Evolutionary conservation across 495 filamentous ascomycete genomes (phyloP).

Genomic region (Neurospora sp.): DNA sequence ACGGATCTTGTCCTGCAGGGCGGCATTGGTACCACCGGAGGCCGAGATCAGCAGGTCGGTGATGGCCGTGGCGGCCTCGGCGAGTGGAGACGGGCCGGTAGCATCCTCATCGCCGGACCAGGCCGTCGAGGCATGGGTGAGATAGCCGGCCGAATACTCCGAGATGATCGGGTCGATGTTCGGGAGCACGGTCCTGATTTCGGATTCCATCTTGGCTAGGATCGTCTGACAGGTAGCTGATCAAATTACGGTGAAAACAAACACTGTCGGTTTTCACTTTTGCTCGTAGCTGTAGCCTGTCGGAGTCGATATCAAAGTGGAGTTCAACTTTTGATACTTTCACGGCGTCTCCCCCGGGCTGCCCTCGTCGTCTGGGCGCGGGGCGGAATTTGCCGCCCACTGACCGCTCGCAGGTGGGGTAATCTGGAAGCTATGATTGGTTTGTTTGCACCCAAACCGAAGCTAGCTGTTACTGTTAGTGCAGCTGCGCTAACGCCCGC

Average conservation of each 20-base stretch:
- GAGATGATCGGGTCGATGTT: slow-evolving; percentile 82
- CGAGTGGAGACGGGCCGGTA: slow-evolving; percentile 57
- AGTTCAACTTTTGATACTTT: neutral
- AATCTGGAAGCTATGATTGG: neutral
- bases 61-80: slow-evolving; percentile 75
- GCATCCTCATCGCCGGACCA: slow-evolving; percentile 68
- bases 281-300: neutral
- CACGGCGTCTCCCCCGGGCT: neutral
- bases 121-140: slow-evolving; percentile 80
- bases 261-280: neutral
- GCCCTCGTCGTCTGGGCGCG: neutral
- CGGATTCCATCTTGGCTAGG: slow-evolving; percentile 61
- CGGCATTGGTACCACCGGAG: slow-evolving; percentile 58
- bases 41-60: slow-evolving; percentile 82
- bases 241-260: neutral
- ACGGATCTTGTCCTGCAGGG: slow-evolving; percentile 65
- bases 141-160: slow-evolving; percentile 88
- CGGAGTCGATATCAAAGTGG: neutral
- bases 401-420: neutral
- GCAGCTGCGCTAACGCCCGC: neutral
- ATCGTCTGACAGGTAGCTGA: neutral
- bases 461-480: neutral
- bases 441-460: neutral
- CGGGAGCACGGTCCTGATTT: slow-evolving; percentile 79
- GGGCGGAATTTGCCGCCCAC: neutral